These are phyloP conservation scores for Eucalyptus curtisii DNA, from an alignment of 345 rosid genomes.

Conservation along the genomic window DNA sequence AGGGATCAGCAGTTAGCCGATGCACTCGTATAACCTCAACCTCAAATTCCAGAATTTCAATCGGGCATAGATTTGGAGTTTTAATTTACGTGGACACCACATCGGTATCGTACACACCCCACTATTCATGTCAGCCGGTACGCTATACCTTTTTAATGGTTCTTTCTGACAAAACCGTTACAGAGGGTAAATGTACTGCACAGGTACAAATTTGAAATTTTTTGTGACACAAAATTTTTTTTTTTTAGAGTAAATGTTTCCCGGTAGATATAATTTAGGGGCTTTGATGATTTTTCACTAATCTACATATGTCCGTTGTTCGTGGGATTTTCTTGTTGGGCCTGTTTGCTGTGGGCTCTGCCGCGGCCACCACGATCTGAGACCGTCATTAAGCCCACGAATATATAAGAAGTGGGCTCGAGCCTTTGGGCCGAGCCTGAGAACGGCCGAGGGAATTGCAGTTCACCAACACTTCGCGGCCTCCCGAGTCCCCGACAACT, in stretches of 20 bases:
- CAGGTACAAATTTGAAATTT: not conserved
- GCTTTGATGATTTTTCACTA: not conserved
- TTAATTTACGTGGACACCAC: rapidly evolving
- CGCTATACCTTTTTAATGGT: too few species aligned
- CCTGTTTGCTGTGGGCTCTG: not conserved
- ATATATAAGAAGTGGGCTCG: not conserved
- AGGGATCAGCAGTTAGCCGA: not conserved
- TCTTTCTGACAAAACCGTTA: rapidly evolving
- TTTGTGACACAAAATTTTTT: not conserved
- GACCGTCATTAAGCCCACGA: not conserved
- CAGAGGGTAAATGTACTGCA: rapidly evolving
- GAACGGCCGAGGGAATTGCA: not conserved
- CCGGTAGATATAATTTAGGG: not conserved
- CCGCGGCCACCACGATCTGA: not conserved
- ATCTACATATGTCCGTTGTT: not conserved
- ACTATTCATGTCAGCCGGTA: not conserved
- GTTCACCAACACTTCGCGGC: not conserved
- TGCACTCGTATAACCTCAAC: not conserved
- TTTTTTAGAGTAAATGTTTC: not conserved
- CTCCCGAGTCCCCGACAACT: not conserved
- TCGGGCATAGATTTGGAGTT: not conserved
- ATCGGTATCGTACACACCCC: not conserved
- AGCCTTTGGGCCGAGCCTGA: not conserved
- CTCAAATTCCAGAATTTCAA: not conserved
- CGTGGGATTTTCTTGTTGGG: not conserved